phyloP scores from a whole-genome alignment of 495 filamentous ascomycete species.

The Penicillium bovifimosum region DNA sequence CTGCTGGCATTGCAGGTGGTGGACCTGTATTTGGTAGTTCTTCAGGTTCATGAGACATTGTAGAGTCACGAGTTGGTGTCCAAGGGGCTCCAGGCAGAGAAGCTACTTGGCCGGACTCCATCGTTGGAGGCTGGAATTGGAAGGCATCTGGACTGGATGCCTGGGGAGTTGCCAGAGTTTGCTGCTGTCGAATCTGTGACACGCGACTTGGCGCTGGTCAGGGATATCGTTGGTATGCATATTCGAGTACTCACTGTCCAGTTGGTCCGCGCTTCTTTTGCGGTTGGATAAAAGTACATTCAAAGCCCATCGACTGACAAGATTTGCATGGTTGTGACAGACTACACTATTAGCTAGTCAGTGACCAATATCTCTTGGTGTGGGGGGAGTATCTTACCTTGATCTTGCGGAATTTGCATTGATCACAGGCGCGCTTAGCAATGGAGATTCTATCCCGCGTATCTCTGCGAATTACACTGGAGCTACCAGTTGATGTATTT shows the following conservation, averaged over 20 bases:
- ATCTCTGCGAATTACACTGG: slow-evolving; percentile 25
- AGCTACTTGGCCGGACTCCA: slow-evolving; percentile 15
- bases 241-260: slow-evolving; percentile 33
- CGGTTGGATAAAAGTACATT: slow-evolving; percentile 42
- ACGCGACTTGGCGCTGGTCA: slow-evolving; percentile 25
- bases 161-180: slow-evolving; percentile 20
- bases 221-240: neutral
- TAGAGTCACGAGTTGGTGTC: slow-evolving; percentile 16
- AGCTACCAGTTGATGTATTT: neutral
- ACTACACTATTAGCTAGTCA: slow-evolving; percentile 29
- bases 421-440: slow-evolving; percentile 37
- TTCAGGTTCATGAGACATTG: slow-evolving; percentile 19
- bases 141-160: slow-evolving; percentile 13
- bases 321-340: slow-evolving; percentile 37
- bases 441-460: slow-evolving; percentile 26
- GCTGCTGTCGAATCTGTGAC: slow-evolving; percentile 39
- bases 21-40: slow-evolving; percentile 16
- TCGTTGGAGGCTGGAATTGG: slow-evolving; percentile 18
- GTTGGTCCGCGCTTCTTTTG: slow-evolving; percentile 42
- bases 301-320: slow-evolving; percentile 37
- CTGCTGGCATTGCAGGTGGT: slow-evolving; percentile 14
- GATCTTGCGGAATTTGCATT: slow-evolving; percentile 43
- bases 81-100: slow-evolving; percentile 20
- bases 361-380: too few species aligned
- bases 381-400: slow-evolving; percentile 31